phyloP scores from a whole-genome alignment of 768 basidiomycete genomes.

The Collybiopsis confluens region DNA sequence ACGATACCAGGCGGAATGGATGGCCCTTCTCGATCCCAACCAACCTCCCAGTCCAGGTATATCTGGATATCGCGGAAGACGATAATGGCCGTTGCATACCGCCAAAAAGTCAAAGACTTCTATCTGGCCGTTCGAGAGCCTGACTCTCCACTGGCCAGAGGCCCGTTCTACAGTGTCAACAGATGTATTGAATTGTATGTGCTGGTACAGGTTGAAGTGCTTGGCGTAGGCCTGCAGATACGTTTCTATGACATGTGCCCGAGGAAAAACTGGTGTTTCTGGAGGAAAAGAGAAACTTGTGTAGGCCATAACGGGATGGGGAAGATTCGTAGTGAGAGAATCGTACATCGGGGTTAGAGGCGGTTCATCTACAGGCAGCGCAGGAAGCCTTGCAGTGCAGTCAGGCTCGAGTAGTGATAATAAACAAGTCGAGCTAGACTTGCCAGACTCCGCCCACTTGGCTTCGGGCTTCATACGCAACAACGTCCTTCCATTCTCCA shows the following conservation, averaged over 20 bases:
- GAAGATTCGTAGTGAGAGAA: slow-evolving; percentile 76
- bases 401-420: not conserved
- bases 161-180: slow-evolving; percentile 46
- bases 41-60: slow-evolving; percentile 59
- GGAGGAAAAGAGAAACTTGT: slow-evolving; percentile 63
- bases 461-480: slow-evolving; percentile 60
- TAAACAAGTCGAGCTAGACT: slow-evolving; percentile 14
- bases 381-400: slow-evolving; percentile 46
- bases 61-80: slow-evolving; percentile 56
- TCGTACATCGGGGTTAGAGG: slow-evolving; percentile 74
- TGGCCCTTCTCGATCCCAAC: slow-evolving; percentile 46
- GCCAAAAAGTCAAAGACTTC: slow-evolving; percentile 59
- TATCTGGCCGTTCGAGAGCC: slow-evolving; percentile 31
- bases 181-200: slow-evolving; percentile 58
- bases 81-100: slow-evolving; percentile 75
- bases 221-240: slow-evolving; percentile 69
- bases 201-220: slow-evolving; percentile 53
- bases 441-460: slow-evolving; percentile 79
- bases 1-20: slow-evolving; percentile 65
- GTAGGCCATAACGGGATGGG: slow-evolving; percentile 75
- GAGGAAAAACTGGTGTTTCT: slow-evolving; percentile 66
- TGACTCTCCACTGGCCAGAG: slow-evolving; percentile 42
- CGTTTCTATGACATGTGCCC: slow-evolving; percentile 52
- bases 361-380: slow-evolving; percentile 40
- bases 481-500: slow-evolving; percentile 61